phyloP scores from a whole-genome alignment of 1,284 basidiomycete species.

The Melampsora americana region DNA sequence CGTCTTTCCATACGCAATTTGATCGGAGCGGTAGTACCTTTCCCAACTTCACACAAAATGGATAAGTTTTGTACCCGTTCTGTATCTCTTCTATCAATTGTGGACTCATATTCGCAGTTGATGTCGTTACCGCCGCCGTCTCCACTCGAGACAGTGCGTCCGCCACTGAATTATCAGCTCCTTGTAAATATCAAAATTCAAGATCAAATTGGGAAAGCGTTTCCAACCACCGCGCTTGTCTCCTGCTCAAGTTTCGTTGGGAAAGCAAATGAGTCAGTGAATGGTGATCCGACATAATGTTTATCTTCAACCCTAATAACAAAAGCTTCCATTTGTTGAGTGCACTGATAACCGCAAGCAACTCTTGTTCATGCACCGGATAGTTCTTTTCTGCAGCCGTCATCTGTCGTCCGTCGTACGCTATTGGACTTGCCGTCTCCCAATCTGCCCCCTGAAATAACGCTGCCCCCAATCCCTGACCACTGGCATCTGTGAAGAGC shows the following conservation, averaged over 20 bases:
- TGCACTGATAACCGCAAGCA: constrained; percentile 44
- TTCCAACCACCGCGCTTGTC: constrained; percentile 56
- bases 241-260: constrained; percentile 54
- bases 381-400: constrained; percentile 44
- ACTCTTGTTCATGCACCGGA: too few relatives aligned
- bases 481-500: constrained; percentile 41
- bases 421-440: constrained; percentile 23
- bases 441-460: constrained; percentile 33
- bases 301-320: constrained; percentile 55
- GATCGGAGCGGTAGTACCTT: constrained; percentile 1
- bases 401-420: constrained; percentile 39
- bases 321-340: constrained; percentile 45
- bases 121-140: too few relatives aligned
- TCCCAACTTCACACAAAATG: not conserved
- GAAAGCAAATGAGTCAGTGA: constrained; percentile 55
- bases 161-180: constrained; percentile 55
- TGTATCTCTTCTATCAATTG: not conserved
- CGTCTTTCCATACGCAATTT: constrained; percentile 37
- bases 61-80: not conserved
- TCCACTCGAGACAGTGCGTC: constrained; percentile 54
- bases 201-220: constrained; percentile 53
- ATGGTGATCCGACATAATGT: too few relatives aligned
- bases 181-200: constrained; percentile 53
- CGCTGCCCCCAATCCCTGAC: constrained; percentile 30
- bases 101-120: too few relatives aligned